phyloP scores from a whole-genome alignment of 768 basidiomycete genomes.

The Boletales sp. region DNA sequence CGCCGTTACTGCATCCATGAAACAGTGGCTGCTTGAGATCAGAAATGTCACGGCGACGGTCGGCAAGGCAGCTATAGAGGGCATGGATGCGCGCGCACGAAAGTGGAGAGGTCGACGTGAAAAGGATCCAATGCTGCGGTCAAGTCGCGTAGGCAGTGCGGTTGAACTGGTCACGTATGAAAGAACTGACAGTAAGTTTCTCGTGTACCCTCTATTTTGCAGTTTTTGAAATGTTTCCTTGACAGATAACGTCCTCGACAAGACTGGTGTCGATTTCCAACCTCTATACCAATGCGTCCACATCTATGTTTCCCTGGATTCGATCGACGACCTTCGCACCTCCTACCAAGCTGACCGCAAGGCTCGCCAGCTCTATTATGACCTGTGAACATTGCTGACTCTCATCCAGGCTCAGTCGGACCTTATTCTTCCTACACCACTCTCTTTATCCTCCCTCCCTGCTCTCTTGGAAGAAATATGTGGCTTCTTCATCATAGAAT shows the following conservation, averaged over 20 bases:
- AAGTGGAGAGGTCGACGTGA: conserved; percentile 84
- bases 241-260: conserved; percentile 86
- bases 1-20: conserved; percentile 91
- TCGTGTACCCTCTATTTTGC: background rate
- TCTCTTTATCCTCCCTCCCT: conserved; percentile 63
- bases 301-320: conserved; percentile 88
- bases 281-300: conserved; percentile 96
- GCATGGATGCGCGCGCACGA: conserved; percentile 79
- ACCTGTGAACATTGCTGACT: conserved; percentile 12
- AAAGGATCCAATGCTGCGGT: conserved; percentile 73
- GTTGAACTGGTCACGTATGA: conserved; percentile 92
- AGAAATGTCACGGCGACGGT: conserved; percentile 84
- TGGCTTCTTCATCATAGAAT: conserved; percentile 97
- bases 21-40: conserved; percentile 95
- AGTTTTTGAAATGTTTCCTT: conserved; percentile 8
- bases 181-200: conserved; percentile 82
- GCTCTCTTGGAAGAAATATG: conserved; percentile 89
- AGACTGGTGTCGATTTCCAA: conserved; percentile 88
- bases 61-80: conserved; percentile 82
- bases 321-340: conserved; percentile 82
- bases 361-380: conserved; percentile 35
- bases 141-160: conserved; percentile 82
- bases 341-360: conserved; percentile 98
- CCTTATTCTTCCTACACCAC: conserved; percentile 79
- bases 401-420: conserved; percentile 85